Evolutionary conservation across 2,329 filamentous ascomycete genomes (phyloP), one percentile per base, ranked within the genome.

Genomic region (Cladophialophora yegresii): DNA sequence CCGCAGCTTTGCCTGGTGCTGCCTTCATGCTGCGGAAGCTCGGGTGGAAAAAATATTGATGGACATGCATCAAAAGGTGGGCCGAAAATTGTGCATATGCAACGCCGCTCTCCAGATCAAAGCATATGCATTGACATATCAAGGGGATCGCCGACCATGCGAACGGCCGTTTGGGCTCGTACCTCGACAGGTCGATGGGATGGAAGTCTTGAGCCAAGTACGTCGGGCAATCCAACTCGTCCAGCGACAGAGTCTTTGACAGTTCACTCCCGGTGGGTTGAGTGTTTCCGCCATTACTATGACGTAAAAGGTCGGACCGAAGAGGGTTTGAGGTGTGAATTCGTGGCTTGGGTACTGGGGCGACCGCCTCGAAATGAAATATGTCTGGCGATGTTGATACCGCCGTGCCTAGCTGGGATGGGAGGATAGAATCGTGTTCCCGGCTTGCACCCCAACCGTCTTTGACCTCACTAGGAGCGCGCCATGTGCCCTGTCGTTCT

Each of bases 21-120:
- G 43, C 33, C 49, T 61, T 54, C 23, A 66, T 40, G 6, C 40
- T 54, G 26, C 64, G 64, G 51, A 69, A 69, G 28, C 64, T 59
- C 13, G 69, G 58, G 43, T 71, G 63, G 76, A 32, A 83, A 73
- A 65, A 83, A 72, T 36, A 82, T 77, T 26, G 76, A 72, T 64
- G 68, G 5, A 83, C 66, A 16, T 83, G 75, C 5, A 82, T 74
- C 12, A 84, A 70, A 3, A 84, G 73, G 32, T 80, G 73, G 0
- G 81, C 76, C 1, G 80, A 75, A 47, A 81, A 78, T 69, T 84
- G 82, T 8, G 78, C 78, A 81, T 72, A 40, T 79, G 74, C 65
- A 77, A 75, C 45, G 73, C 74, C 51, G 82, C 74, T 69, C 81
- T 75, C 61, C 28, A 68, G 49, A 61, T 71, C 67, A 58, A 67